phyloP scores from a whole-genome alignment of 768 basidiomycete genomes.

The Suillus weaverae region DNA sequence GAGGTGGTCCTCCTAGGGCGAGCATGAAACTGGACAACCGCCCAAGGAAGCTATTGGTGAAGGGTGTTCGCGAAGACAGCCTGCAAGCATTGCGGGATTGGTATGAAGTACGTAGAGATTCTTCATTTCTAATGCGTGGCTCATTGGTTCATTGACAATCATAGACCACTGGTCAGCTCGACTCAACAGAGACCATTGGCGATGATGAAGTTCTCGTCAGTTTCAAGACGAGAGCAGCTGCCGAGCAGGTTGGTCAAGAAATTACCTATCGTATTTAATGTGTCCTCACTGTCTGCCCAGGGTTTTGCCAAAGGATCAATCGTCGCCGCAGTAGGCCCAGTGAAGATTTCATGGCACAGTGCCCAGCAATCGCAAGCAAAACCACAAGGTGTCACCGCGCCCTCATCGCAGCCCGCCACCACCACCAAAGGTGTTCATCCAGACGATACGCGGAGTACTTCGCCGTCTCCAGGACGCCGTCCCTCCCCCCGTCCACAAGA shows the following conservation, averaged over 20 bases:
- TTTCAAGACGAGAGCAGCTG: conserved; percentile 70
- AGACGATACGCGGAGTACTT: conserved; percentile 27
- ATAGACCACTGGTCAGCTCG: conserved; percentile 71
- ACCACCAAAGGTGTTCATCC: conserved; percentile 20
- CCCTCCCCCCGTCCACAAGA: conserved; percentile 44
- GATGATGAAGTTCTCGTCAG: conserved; percentile 60
- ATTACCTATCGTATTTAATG: conserved; percentile 4
- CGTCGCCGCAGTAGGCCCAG: conserved; percentile 63
- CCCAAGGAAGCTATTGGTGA: conserved; percentile 75
- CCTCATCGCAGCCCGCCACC: conserved; percentile 20
- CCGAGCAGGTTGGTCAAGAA: conserved; percentile 65
- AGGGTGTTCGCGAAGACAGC: conserved; percentile 58
- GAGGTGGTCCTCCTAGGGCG: conserved; percentile 64
- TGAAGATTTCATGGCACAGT: conserved; percentile 68
- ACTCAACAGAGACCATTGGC: conserved; percentile 57
- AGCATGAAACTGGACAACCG: conserved; percentile 92
- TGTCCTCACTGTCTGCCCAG: conserved; percentile 36
- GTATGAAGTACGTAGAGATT: conserved; percentile 62
- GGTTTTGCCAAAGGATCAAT: conserved; percentile 70
- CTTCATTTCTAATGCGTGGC: not conserved
- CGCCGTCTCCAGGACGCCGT: conserved; percentile 15
- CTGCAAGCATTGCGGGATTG: conserved; percentile 71
- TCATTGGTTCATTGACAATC: conserved; percentile 12
- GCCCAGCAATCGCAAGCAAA: conserved; percentile 28
- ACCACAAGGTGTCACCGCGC: conserved; percentile 19